These are phyloP conservation scores for Sinapis alba DNA, from an alignment of 441 rosid genomes.

Conservation along the genomic window DNA sequence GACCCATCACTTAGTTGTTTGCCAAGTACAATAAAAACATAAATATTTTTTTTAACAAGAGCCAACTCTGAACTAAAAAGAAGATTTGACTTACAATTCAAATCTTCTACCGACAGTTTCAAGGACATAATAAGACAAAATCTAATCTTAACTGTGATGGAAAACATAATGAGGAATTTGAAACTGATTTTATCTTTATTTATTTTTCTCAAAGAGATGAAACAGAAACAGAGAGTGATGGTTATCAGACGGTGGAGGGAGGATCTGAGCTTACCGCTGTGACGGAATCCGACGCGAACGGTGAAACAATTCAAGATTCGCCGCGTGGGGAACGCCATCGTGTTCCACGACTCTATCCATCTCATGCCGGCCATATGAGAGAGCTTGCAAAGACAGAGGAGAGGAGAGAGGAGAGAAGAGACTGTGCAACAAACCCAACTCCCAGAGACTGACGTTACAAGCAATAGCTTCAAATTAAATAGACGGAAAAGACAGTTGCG, in stretches of 20 bases:
- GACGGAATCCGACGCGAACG: slow-evolving; percentile 36
- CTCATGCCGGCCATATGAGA: slow-evolving; percentile 34
- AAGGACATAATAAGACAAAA: background rate
- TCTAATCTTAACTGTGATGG: background rate
- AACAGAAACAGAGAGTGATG: background rate
- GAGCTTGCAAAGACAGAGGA: background rate
- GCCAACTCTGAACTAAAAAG: background rate
- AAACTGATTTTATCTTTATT: background rate
- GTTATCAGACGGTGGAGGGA: background rate
- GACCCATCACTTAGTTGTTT: slow-evolving; percentile 1
- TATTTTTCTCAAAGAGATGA: background rate
- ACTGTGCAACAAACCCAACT: slow-evolving; percentile 27
- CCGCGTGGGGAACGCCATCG: slow-evolving; percentile 35
- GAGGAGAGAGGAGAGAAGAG: background rate
- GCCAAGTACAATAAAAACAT: background rate
- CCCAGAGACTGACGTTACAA: slow-evolving; percentile 27
- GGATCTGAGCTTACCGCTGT: slow-evolving; percentile 29
- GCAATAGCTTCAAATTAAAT: slow-evolving; percentile 26
- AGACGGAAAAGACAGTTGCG: background rate
- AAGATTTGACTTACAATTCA: background rate
- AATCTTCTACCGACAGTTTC: slow-evolving; percentile 19
- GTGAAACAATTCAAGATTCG: slow-evolving; percentile 36
- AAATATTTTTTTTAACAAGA: background rate
- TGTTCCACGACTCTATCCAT: slow-evolving; percentile 41
- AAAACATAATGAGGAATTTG: background rate